These are phyloP conservation scores for Globisporangium orthogonon DNA, from an alignment of 352 stramenopile genomes.

Conservation along the genomic window DNA sequence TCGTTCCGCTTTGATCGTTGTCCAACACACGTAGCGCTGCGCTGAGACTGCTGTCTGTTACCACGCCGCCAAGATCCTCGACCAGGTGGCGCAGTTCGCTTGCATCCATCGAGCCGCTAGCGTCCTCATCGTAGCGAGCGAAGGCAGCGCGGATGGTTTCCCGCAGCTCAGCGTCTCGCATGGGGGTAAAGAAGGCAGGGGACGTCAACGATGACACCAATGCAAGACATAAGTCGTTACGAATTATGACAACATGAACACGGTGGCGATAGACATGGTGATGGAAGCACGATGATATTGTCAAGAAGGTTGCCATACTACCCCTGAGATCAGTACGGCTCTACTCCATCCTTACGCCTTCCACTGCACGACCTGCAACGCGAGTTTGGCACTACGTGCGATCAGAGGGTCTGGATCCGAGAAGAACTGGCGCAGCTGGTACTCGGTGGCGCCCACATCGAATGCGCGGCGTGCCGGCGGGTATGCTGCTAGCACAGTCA, in stretches of 20 bases:
- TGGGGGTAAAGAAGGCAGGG: too few species aligned
- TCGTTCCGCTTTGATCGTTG: conserved; percentile 35
- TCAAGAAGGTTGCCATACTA: too few species aligned
- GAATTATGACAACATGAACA: too few species aligned
- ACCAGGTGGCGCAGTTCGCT: conserved; percentile 41
- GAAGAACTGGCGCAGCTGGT: conserved; percentile 37
- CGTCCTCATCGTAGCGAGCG: conserved; percentile 49
- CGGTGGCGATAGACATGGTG: too few species aligned
- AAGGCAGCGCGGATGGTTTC: conserved; percentile 55
- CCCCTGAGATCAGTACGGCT: too few species aligned
- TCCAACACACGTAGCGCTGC: conserved; percentile 38
- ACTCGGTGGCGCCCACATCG: conserved; percentile 43
- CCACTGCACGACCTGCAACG: conserved; percentile 57
- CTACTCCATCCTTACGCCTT: conserved; percentile 29
- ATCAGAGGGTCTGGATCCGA: conserved; percentile 36
- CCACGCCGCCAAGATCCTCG: conserved; percentile 44
- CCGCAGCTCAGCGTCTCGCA: conserved; percentile 27
- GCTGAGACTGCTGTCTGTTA: conserved; percentile 38
- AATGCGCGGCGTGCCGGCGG: conserved; percentile 41
- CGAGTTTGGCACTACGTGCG: conserved; percentile 45
- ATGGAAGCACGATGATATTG: too few species aligned
- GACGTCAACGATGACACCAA: too few species aligned
- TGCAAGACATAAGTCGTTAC: too few species aligned
- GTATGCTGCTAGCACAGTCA: conserved; percentile 51
- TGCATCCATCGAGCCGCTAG: conserved; percentile 44